Evolutionary conservation across 2,329 filamentous ascomycete genomes (phyloP).

Genomic region (Neodidymelliopsis sp.): DNA sequence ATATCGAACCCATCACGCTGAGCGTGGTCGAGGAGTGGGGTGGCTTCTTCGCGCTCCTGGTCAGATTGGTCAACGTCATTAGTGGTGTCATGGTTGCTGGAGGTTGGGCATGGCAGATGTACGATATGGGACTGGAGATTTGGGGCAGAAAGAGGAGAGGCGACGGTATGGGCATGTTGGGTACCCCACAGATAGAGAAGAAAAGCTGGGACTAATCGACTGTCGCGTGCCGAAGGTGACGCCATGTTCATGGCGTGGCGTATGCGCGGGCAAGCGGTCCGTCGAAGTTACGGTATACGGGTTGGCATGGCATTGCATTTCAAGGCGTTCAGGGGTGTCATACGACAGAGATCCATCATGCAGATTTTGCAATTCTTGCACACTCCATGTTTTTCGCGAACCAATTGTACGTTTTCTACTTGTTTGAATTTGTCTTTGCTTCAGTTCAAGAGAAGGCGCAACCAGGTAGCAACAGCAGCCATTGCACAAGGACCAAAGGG

Average conservation of each 20-base stretch:
- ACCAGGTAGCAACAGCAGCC: no score
- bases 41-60: conserved; percentile 74
- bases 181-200: conserved; percentile 29
- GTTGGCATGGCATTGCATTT: conserved; percentile 1
- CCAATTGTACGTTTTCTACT: neutral
- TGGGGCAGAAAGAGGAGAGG: conserved; percentile 53
- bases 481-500: no score
- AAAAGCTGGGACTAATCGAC: conserved; percentile 21
- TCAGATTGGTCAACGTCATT: conserved; percentile 89
- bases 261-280: no score
- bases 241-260: no score
- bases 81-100: conserved; percentile 91
- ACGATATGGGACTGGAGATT: conserved; percentile 72
- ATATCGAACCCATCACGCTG: conserved; percentile 94
- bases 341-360: no score
- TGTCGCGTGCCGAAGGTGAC: no score
- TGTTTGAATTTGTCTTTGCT: no score
- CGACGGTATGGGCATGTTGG: conserved; percentile 58
- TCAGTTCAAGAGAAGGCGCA: no score
- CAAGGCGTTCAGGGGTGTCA: neutral
- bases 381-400: neutral
- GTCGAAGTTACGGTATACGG: no score
- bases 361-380: no score
- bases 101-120: conserved; percentile 89
- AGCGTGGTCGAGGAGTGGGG: conserved; percentile 83